Evolutionary conservation across 2,329 filamentous ascomycete species (phyloP).

Genomic region (Pezicula radicicola): DNA sequence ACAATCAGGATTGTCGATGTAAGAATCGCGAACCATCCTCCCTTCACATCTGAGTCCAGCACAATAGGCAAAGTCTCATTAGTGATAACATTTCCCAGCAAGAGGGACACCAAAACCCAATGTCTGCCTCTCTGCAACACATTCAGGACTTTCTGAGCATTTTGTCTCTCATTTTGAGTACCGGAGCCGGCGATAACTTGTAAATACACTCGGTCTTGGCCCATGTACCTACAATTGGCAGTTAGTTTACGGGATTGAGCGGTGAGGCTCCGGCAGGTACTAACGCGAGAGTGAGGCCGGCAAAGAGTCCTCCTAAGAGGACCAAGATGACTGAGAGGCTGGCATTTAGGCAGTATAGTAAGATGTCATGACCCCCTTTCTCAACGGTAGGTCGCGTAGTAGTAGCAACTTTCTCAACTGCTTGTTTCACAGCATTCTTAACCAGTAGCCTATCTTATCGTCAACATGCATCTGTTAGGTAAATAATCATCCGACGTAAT

Average conservation of each 20-base stretch:
- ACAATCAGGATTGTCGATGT: slow-evolving; percentile 91
- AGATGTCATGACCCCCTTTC: background rate
- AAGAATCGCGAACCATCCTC: slow-evolving; percentile 87
- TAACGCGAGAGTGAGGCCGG: slow-evolving; percentile 82
- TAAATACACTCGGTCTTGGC: slow-evolving; percentile 87
- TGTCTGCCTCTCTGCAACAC: slow-evolving; percentile 86
- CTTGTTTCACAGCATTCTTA: background rate
- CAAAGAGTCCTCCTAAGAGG: slow-evolving; percentile 83
- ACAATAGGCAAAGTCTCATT: slow-evolving; percentile 95
- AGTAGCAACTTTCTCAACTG: background rate
- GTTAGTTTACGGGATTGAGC: background rate
- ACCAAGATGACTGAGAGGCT: slow-evolving; percentile 5
- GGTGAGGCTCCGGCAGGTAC: slow-evolving; percentile 25
- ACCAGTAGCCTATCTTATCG: background rate
- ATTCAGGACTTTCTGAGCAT: slow-evolving; percentile 75
- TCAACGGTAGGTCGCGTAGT: background rate
- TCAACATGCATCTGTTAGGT: too few relatives aligned
- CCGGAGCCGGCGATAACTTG: slow-evolving; percentile 85
- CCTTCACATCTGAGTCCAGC: slow-evolving; percentile 84
- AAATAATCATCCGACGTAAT: too few relatives aligned
- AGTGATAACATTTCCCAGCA: slow-evolving; percentile 93
- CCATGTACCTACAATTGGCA: slow-evolving; percentile 27
- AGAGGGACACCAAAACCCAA: slow-evolving; percentile 90
- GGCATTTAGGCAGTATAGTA: background rate
- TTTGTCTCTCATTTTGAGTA: slow-evolving; percentile 74